These are phyloP conservation scores for Colletotrichum magnum DNA, from an alignment of 2,329 filamentous ascomycete genomes.

Conservation along the genomic window DNA sequence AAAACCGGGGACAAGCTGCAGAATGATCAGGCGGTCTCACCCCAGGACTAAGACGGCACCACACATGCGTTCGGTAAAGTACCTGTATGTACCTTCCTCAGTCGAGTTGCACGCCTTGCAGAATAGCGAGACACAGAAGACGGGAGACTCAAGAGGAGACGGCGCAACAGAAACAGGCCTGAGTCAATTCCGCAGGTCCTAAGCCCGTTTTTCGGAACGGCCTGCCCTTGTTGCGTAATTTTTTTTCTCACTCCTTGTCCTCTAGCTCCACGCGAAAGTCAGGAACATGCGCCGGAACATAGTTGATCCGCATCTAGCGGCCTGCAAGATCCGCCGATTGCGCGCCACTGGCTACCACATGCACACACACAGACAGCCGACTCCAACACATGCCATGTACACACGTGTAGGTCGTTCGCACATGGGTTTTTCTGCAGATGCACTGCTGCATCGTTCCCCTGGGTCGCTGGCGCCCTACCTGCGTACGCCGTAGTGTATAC, in stretches of 20 bases:
- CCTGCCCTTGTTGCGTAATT: constrained; percentile 28
- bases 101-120: no score
- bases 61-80: background rate
- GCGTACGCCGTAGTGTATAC: background rate
- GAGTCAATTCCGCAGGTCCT: constrained; percentile 32
- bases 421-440: background rate
- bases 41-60: background rate
- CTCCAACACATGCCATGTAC: constrained; percentile 1
- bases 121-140: constrained; percentile 10
- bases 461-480: background rate
- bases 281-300: constrained; percentile 33
- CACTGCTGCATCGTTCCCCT: constrained; percentile 11
- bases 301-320: constrained; percentile 8
- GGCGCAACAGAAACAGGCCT: constrained; percentile 33
- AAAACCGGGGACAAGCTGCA: constrained; percentile 1
- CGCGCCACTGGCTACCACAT: constrained; percentile 10
- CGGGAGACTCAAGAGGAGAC: constrained; percentile 18
- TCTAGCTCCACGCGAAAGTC: constrained; percentile 26
- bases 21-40: constrained; percentile 24
- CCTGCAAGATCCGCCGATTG: constrained; percentile 8
- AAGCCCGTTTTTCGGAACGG: constrained; percentile 38
- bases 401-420: background rate
- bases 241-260: background rate
- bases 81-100: background rate
- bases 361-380: constrained; percentile 19